Base-by-base conservation (phyloP, 768 basidiomycete species). In the Jaapia argillacea region DNA sequence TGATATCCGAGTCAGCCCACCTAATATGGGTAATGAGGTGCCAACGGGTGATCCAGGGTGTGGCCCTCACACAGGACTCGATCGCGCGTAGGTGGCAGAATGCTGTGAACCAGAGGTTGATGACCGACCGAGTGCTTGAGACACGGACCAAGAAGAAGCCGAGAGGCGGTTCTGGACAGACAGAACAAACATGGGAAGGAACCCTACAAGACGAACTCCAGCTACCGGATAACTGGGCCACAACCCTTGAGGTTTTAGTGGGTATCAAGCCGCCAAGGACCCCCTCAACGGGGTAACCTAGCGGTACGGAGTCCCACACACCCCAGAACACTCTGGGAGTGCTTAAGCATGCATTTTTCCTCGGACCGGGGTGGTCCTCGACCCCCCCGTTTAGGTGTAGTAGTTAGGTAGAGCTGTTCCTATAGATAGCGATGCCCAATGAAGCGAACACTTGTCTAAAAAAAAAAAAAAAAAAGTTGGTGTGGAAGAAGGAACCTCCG, bases 21-120 rank as follows among this genome's bases (percentile, higher is more conserved):
- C 51, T 58, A 1, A 62, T 61, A 10, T 64, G 60, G 63, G 49
- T 46, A n/a, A n/a, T 56, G 5, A 28, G 61, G 18, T 58, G 56
- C 24, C 47, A 58, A 16, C 51, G 57, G 47, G 48, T 46, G 18
- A 61, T 60, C 22, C 37, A 33, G 16, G 28, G 28, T 16, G 16
- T 10, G 10, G 16, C 28, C 28, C 28, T 10, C 28, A 10, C 28
- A 10, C 28, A 10, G 10, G 28, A 10, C 16, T 10, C 28, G 16
- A 38, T 38, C 7, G 7, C 12, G 12, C 12, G 7, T 22, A 38
- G 37, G 22, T 38, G 37, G 37, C 10, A 7, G 7, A 22, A 10
- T 22, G 21, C 10, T 10, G 7, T 38, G 13, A 38, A 38, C 37
- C 7, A 21, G 7, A 7, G 37, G 7, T 21, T 38, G 7, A 10